Conservation (phyloP, 2,329 filamentous ascomycete genomes). For the Neurospora crassa region DNA sequence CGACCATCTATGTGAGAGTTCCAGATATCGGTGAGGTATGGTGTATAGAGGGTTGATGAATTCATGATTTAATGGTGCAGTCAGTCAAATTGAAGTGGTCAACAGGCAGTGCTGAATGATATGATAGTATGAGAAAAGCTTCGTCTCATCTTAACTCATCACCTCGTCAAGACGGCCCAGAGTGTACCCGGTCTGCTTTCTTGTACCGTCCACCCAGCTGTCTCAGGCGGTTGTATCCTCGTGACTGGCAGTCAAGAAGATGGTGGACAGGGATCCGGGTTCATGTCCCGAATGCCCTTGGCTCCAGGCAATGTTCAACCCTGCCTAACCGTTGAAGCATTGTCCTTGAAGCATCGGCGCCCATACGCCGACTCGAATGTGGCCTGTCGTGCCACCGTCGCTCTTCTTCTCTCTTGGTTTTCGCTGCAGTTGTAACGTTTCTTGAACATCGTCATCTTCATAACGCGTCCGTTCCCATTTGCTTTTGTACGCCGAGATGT, state of each 20-base stretch:
- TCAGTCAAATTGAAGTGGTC: neutral
- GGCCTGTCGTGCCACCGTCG: neutral
- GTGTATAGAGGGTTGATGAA: neutral
- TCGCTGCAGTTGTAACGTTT: neutral
- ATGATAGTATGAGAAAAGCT: neutral
- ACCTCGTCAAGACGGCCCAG: neutral
- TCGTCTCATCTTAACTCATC: neutral
- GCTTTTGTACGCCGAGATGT: neutral
- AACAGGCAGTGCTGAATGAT: neutral
- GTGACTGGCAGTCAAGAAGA: neutral
- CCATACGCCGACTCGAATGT: neutral
- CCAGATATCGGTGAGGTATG: neutral
- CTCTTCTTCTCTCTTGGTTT: neutral
- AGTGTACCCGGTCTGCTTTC: neutral
- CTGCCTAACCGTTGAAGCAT: neutral
- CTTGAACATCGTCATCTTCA: neutral
- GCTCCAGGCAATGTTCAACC: neutral
- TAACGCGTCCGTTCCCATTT: neutral
- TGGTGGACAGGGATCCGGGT: neutral
- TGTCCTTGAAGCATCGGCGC: neutral
- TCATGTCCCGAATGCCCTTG: neutral
- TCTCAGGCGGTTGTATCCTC: neutral
- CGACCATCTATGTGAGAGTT: neutral
- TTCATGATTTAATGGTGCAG: neutral
- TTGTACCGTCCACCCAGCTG: neutral